A percentile compares a stretch with the other conserved stretches of the same genome.
phyloP scores from a whole-genome alignment of 169 alveolate genomes.

The Babesia divergens region DNA sequence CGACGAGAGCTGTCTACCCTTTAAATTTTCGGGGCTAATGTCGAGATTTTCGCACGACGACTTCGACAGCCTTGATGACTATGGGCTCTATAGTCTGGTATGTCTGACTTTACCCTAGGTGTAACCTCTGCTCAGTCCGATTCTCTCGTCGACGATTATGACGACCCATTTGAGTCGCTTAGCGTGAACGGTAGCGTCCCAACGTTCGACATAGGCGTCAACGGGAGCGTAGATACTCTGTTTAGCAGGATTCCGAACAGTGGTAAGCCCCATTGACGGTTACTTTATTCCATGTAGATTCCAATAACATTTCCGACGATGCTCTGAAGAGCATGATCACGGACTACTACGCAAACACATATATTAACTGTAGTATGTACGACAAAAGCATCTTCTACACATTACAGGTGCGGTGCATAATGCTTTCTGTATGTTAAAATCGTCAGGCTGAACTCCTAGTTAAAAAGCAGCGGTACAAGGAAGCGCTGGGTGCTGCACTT shows the following conservation, averaged over 20 bases:
- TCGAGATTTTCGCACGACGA: neutral
- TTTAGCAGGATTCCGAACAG: neutral
- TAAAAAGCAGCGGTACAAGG: conserved; percentile 17
- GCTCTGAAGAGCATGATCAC: conserved; percentile 3
- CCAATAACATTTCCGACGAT: conserved; percentile 34
- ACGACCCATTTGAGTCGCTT: neutral
- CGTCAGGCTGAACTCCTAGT: conserved; percentile 47
- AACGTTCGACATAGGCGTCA: neutral
- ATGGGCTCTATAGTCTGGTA: neutral
- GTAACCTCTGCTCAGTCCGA: neutral
- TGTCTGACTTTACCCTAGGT: neutral
- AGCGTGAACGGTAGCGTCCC: neutral
- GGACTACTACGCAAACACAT: conserved; percentile 22
- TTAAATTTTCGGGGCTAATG: neutral
- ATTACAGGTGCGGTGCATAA: conserved; percentile 29
- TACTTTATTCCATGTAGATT: too few species aligned
- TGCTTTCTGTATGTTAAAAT: neutral
- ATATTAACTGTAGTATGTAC: neutral
- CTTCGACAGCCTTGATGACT: neutral
- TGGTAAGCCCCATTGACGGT: neutral
- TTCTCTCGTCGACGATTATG: neutral
- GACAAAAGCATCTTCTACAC: conserved; percentile 36
- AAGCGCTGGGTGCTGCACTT: conserved; percentile 54
- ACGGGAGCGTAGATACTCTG: neutral
- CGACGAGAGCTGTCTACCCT: neutral